phyloP scores from a whole-genome alignment of 1,139 yeast species.

The Scheffersomyces lignicola region DNA sequence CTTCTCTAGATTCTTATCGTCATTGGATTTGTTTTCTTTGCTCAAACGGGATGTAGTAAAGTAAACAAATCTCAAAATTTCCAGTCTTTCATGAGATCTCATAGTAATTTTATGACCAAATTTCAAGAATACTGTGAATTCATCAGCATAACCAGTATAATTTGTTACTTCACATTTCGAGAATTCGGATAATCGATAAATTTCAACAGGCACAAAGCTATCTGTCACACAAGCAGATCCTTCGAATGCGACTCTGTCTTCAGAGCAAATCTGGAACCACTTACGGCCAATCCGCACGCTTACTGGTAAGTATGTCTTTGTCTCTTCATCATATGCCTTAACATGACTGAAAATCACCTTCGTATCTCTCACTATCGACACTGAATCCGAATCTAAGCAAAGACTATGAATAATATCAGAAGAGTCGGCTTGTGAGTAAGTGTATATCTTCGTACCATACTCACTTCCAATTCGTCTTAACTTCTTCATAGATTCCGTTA shows the following conservation, averaged over 20 bases:
- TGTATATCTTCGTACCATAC: constrained; percentile 24
- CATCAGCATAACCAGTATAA: constrained; percentile 42
- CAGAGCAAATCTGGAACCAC: constrained; percentile 59
- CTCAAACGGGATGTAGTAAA: constrained; percentile 60
- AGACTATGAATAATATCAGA: constrained; percentile 47
- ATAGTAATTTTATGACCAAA: constrained; percentile 49
- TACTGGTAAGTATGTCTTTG: constrained; percentile 44
- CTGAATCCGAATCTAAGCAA: constrained; percentile 46
- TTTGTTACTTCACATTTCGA: constrained; percentile 53
- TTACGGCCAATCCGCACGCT: constrained; percentile 69
- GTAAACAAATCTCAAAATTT: constrained; percentile 67
- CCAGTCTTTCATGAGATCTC: constrained; percentile 61
- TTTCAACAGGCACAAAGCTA: constrained; percentile 51
- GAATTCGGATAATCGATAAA: constrained; percentile 51
- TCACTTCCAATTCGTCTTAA: constrained; percentile 15
- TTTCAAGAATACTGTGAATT: constrained; percentile 56
- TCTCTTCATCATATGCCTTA: constrained; percentile 43
- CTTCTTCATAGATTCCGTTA: constrained; percentile 26
- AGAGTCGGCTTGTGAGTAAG: constrained; percentile 49
- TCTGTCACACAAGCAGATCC: constrained; percentile 24
- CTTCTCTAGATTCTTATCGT: constrained; percentile 23
- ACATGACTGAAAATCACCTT: constrained; percentile 64
- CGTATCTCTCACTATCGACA: constrained; percentile 48
- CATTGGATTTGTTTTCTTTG: constrained; percentile 22
- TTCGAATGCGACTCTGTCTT: constrained; percentile 24